These are phyloP conservation scores for Kluyveromyces dobzhanskii DNA, from an alignment of 805 yeast genomes.

Conservation along the genomic window DNA sequence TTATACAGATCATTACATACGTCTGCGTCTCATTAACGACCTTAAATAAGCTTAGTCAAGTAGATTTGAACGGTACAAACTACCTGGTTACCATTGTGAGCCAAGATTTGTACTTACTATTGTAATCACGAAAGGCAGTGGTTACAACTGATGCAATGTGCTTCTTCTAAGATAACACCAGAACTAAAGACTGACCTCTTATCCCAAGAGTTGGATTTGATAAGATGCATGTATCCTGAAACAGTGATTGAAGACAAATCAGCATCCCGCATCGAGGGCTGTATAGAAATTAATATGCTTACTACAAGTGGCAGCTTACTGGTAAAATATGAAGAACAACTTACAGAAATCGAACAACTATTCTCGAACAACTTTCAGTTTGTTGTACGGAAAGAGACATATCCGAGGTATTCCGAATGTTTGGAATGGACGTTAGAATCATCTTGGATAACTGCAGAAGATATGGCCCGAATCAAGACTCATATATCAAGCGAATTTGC, in stretches of 20 bases:
- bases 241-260: slow-evolving; percentile 6
- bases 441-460: slow-evolving; percentile 24
- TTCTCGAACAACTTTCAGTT: slow-evolving; percentile 9
- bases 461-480: slow-evolving; percentile 10
- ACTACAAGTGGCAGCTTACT: neutral
- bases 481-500: slow-evolving; percentile 30
- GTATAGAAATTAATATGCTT: neutral
- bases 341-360: neutral
- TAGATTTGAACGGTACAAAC: too few relatives aligned
- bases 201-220: slow-evolving; percentile 15
- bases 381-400: slow-evolving; percentile 8
- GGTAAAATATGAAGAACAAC: too few relatives aligned
- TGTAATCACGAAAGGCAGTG: too few relatives aligned
- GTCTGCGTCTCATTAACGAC: too few relatives aligned
- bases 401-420: slow-evolving; percentile 15
- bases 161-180: too few relatives aligned
- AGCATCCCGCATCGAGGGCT: neutral
- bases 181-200: neutral
- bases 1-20: too few relatives aligned
- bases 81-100: too few relatives aligned
- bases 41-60: too few relatives aligned
- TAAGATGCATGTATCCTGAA: slow-evolving; percentile 29
- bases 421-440: slow-evolving; percentile 20
- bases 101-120: too few relatives aligned
- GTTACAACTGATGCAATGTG: too few relatives aligned